Percentiles rank a stretch among this genome's conserved stretches.
phyloP scores from a whole-genome alignment of 176 grass and related monocot species.

The Tuctoria greenei region DNA sequence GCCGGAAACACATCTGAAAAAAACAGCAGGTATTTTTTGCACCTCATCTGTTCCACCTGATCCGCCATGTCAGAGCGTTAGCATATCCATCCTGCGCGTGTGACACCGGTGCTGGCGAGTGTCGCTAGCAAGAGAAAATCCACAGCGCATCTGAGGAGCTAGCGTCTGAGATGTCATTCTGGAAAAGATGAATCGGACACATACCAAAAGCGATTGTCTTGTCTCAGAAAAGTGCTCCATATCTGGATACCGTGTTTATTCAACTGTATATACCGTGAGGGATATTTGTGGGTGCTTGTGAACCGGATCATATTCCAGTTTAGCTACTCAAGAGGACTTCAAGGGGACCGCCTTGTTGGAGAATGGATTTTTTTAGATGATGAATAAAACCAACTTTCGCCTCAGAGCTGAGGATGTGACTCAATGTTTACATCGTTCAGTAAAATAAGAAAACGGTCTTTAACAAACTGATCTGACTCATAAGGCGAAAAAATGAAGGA shows the following conservation, averaged over 20 bases:
- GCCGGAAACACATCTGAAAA: background rate
- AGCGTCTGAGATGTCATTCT: background rate
- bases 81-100: conserved; percentile 28
- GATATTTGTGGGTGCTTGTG: background rate
- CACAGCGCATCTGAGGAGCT: background rate
- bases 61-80: conserved; percentile 14
- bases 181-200: background rate
- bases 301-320: background rate
- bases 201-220: background rate
- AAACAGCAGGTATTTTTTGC: background rate
- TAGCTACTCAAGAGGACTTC: background rate
- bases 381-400: no score
- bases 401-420: no score
- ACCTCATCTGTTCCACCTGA: conserved; percentile 14
- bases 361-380: no score
- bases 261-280: background rate
- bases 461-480: no score
- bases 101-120: conserved; percentile 20
- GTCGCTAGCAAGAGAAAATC: background rate
- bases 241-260: background rate
- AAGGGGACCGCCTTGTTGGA: no score
- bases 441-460: no score
- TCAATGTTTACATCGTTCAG: no score
- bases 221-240: background rate
- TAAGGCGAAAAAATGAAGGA: no score